Conservation (phyloP, 306 rosid genomes). For the Spatholobus suberectus region DNA sequence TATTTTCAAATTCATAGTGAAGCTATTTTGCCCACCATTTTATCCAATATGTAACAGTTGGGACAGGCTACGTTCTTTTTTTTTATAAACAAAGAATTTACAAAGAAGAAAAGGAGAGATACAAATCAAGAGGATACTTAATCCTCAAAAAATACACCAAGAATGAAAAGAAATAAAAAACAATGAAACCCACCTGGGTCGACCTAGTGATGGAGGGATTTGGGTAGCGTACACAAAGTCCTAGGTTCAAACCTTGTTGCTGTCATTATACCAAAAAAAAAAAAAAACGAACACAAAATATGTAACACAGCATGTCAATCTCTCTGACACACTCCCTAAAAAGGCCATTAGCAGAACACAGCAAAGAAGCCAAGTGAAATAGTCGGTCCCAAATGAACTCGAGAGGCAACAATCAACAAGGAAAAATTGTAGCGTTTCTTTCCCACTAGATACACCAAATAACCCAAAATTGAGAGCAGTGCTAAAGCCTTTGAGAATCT, state of each 20-base stretch:
- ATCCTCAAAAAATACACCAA: background rate
- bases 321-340: background rate
- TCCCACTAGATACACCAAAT: background rate
- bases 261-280: too few species aligned
- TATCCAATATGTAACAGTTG: background rate
- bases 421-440: background rate
- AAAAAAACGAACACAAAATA: background rate
- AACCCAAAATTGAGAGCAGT: background rate
- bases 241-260: too few species aligned
- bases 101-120: background rate
- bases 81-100: background rate
- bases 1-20: conserved; percentile 14
- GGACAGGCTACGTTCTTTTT: background rate
- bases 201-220: too few species aligned
- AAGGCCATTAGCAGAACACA: background rate
- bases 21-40: background rate
- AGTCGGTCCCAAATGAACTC: background rate
- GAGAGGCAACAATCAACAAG: background rate
- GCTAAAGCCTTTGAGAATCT: background rate
- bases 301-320: background rate
- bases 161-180: background rate
- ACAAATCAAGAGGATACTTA: background rate
- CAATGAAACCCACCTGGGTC: too few species aligned
- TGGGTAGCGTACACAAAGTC: too few species aligned
- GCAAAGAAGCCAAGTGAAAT: background rate